Evolutionary conservation across 257 asterid species (phyloP).

Genomic region (Apocynum venetum): DNA sequence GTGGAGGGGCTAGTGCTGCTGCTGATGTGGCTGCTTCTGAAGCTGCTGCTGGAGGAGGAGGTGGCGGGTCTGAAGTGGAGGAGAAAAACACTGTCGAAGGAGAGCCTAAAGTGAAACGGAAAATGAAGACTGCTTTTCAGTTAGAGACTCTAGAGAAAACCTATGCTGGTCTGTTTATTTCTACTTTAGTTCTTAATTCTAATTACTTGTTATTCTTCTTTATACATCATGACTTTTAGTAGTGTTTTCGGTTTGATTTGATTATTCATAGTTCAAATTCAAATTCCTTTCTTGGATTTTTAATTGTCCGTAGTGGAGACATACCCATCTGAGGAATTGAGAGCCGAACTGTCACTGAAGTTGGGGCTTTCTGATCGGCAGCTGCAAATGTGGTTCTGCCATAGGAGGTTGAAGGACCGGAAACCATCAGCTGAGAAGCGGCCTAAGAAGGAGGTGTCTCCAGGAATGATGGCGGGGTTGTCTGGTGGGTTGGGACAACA

Average conservation of each 20-base stretch:
- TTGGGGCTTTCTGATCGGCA: constrained; percentile 84
- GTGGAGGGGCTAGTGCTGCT: constrained; percentile 9
- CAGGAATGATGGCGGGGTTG: constrained; percentile 33
- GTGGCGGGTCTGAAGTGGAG: constrained; percentile 33
- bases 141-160: constrained; percentile 76
- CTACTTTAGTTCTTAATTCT: not conserved
- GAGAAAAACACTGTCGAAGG: constrained; percentile 45
- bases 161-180: constrained; percentile 56
- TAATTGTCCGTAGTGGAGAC: constrained; percentile 48
- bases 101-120: constrained; percentile 65
- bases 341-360: constrained; percentile 74
- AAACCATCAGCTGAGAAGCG: constrained; percentile 53
- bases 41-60: constrained; percentile 23
- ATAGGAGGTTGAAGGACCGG: constrained; percentile 84
- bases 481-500: constrained; percentile 40
- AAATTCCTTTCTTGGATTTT: constrained; percentile 12
- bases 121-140: constrained; percentile 89
- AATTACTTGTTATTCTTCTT: not conserved
- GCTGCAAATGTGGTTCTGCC: constrained; percentile 98
- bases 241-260: not conserved
- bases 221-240: not conserved
- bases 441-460: constrained; percentile 37
- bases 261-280: not conserved
- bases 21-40: constrained; percentile 25
- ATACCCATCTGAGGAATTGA: constrained; percentile 71